Evolutionary conservation across 2,329 filamentous ascomycete genomes (phyloP).

Genomic region (Diaporthe australafricana): DNA sequence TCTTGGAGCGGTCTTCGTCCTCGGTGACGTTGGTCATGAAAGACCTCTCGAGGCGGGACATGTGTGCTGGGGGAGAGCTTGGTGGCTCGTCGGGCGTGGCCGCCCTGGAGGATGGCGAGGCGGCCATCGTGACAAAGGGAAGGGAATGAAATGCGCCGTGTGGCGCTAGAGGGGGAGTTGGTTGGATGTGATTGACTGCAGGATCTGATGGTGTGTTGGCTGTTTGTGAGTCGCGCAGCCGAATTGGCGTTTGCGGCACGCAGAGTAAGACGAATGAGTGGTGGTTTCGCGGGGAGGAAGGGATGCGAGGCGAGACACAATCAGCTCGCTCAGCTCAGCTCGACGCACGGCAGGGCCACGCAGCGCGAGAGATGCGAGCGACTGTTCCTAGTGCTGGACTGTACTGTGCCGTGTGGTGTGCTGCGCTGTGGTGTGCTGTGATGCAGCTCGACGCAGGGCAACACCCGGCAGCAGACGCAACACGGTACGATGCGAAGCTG

Average conservation of each 20-base stretch:
- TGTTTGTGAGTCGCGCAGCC: conserved; percentile 28
- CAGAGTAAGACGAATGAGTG: conserved; percentile 21
- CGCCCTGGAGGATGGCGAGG: conserved; percentile 54
- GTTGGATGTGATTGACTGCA: conserved; percentile 32
- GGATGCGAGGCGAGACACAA: conserved; percentile 29
- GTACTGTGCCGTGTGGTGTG: background rate
- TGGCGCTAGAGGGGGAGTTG: conserved; percentile 29
- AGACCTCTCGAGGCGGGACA: conserved; percentile 53
- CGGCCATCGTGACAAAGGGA: conserved; percentile 37
- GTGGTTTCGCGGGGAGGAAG: conserved; percentile 15
- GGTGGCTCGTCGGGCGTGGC: conserved; percentile 60
- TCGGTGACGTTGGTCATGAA: conserved; percentile 60
- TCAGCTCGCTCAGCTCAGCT: conserved; percentile 22
- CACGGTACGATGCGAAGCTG: background rate
- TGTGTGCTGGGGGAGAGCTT: conserved; percentile 56
- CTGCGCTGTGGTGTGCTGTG: background rate
- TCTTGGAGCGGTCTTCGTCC: conserved; percentile 57
- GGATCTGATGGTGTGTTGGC: conserved; percentile 27
- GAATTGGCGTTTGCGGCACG: conserved; percentile 24
- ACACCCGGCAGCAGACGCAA: background rate
- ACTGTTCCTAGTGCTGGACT: background rate
- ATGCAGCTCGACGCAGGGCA: conserved; percentile 6
- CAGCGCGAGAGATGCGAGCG: conserved; percentile 13
- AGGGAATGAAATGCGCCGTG: conserved; percentile 23
- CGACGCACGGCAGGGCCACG: conserved; percentile 14